Evolutionary conservation across 495 filamentous ascomycete genomes (phyloP).

Genomic region (Aspergillus bertholletiae): DNA sequence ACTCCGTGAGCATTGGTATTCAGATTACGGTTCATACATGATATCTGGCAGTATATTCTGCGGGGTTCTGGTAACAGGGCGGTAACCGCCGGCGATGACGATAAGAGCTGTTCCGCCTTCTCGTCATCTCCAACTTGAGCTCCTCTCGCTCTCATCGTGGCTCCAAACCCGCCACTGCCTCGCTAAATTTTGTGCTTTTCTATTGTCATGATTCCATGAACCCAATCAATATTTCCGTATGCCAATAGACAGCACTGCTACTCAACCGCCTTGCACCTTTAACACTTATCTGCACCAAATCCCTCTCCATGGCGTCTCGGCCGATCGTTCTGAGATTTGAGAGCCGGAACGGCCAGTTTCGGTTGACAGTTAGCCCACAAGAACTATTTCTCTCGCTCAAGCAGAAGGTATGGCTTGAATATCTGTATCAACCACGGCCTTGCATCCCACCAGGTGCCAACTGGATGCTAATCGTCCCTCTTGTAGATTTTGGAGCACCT

Average conservation of each 20-base stretch:
- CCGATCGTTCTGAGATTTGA: conserved; percentile 51
- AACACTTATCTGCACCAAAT: too few species aligned
- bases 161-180: background rate
- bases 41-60: background rate
- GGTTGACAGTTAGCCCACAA: conserved; percentile 44
- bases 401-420: conserved; percentile 30
- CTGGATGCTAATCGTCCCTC: conserved; percentile 3
- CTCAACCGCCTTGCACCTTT: background rate
- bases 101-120: conserved; percentile 14
- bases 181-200: background rate
- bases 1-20: background rate
- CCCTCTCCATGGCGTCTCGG: conserved; percentile 37
- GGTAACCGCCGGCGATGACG: conserved; percentile 12
- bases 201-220: conserved; percentile 5
- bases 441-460: background rate
- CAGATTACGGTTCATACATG: background rate
- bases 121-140: background rate
- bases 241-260: background rate
- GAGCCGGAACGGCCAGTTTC: conserved; percentile 55
- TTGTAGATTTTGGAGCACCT: conserved; percentile 59
- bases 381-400: conserved; percentile 45
- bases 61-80: background rate
- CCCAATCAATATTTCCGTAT: background rate
- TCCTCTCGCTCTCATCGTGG: background rate
- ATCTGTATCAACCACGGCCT: background rate